These are phyloP conservation scores for Aspergillus sp. DNA, from an alignment of 2,329 filamentous ascomycete species.

Conservation along the genomic window DNA sequence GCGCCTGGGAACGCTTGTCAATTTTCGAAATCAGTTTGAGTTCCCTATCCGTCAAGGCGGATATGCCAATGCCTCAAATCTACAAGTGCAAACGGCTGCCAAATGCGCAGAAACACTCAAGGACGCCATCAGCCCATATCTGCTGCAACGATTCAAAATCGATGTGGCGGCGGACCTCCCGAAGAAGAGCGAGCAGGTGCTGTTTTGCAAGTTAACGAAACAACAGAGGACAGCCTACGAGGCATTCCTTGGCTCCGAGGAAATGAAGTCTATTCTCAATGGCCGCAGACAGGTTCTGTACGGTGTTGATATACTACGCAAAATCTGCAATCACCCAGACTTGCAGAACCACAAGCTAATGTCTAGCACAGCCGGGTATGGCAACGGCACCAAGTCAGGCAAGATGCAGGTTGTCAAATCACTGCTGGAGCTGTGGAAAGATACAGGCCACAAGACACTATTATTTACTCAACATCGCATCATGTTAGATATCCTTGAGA, in stretches of 20 bases:
- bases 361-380: constrained; percentile 63
- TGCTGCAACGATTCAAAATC: constrained; percentile 85
- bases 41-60: constrained; percentile 89
- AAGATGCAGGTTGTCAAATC: constrained; percentile 95
- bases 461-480: constrained; percentile 90
- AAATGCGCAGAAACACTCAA: constrained; percentile 93
- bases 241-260: constrained; percentile 72
- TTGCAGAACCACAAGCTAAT: constrained; percentile 64
- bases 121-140: constrained; percentile 86
- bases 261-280: constrained; percentile 76
- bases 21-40: constrained; percentile 87
- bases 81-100: constrained; percentile 90
- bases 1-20: constrained; percentile 85
- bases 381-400: constrained; percentile 72
- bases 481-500: constrained; percentile 92
- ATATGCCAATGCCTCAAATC: constrained; percentile 89
- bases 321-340: constrained; percentile 97
- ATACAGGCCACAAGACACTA: constrained; percentile 87
- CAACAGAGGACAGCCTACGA: constrained; percentile 77
- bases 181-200: constrained; percentile 90
- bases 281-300: constrained; percentile 75
- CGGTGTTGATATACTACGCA: constrained; percentile 86
- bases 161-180: constrained; percentile 92
- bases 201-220: constrained; percentile 88
- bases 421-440: constrained; percentile 81